These are phyloP conservation scores for Leucosporidium creatinivorum DNA, from an alignment of 768 basidiomycete species.

Conservation along the genomic window DNA sequence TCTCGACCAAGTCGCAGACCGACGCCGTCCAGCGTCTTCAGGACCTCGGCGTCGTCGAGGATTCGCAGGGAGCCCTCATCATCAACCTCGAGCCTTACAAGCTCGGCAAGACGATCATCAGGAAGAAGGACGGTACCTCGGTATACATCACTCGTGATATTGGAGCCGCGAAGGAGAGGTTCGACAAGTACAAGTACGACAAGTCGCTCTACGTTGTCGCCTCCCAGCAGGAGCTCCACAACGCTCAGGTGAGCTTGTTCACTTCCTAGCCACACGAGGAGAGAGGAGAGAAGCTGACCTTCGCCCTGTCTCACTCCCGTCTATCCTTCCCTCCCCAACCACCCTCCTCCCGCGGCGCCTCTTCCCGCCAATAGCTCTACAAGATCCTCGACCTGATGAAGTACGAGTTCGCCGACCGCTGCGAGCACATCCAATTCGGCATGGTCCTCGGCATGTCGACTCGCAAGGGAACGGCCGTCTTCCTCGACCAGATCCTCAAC, in stretches of 20 bases:
- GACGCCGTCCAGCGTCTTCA: constrained; percentile 62
- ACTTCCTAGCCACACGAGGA: too few relatives aligned
- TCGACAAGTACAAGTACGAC: constrained; percentile 82
- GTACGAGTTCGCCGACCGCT: constrained; percentile 71
- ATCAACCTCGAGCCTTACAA: constrained; percentile 85
- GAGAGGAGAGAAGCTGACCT: too few relatives aligned
- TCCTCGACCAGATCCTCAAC: constrained; percentile 73
- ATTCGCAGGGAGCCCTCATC: constrained; percentile 69
- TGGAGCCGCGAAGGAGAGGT: constrained; percentile 83
- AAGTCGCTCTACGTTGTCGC: constrained; percentile 64
- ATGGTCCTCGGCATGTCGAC: constrained; percentile 86
- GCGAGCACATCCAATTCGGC: constrained; percentile 86
- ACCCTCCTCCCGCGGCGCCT: constrained; percentile 44
- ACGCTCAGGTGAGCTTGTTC: constrained; percentile 38
- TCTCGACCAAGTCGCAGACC: constrained; percentile 49
- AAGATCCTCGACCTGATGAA: constrained; percentile 85
- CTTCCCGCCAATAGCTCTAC: constrained; percentile 71
- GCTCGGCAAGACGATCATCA: constrained; percentile 78
- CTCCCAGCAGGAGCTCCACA: constrained; percentile 43
- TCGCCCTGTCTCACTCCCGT: background rate
- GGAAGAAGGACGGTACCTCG: constrained; percentile 57
- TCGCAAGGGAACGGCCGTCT: constrained; percentile 67
- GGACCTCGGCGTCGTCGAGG: constrained; percentile 61
- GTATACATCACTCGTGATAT: constrained; percentile 60
- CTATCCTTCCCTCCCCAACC: background rate